Evolutionary conservation across 2,329 filamentous ascomycete species (phyloP), one percentile per base, ranked within the genome.

Genomic region (Fusarium tricinctum): DNA sequence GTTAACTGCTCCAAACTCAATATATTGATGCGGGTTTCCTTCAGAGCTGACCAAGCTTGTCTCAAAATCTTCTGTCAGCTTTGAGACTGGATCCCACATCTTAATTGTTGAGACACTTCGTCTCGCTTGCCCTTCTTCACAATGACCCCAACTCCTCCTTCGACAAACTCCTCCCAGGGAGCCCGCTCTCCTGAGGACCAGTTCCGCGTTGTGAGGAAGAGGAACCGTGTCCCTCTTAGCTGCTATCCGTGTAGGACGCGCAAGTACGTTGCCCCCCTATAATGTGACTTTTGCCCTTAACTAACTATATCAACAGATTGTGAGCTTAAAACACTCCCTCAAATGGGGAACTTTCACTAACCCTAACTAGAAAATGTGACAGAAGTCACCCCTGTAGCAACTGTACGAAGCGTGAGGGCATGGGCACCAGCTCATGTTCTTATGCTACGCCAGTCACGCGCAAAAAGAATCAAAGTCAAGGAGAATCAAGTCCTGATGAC

Each of bases 311-410:
- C 69, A 63, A 61, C 75, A 85, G 79, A 81, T 77, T 77, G 74
- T 78, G 73, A 77, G 77, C 58, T 47, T 35, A 42, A 5, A 50
- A 12, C 32, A 44, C 15, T 19, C 44, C 44, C 19, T 30, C 42
- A 13, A 39, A 19, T 13, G 42, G 32, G 35, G 49, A 58, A 47
- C 44, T 53, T 17, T 40, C 57, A 48, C 72, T 73, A 35, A 74
- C 47, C 33, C 12, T 33, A 5, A n/a, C 13, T 74, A 87, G 96
- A 80, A 97, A 97, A 88, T 98, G 95, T 83, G 97, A 98, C 79
- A 90, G 96, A 75, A 89, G 88, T 66, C 89, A 94, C 70, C 95
- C 95, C 57, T 98, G 94, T 81, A 93, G 96, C 81, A 98, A 98
- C 78, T 98, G 95, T 79, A 89, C 93, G 61, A 97, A 97, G 82